Percentiles rank a stretch among this genome's conserved stretches.
These are phyloP conservation scores for Claviceps sp. DNA, from an alignment of 2,329 filamentous ascomycete species.

Conservation along the genomic window DNA sequence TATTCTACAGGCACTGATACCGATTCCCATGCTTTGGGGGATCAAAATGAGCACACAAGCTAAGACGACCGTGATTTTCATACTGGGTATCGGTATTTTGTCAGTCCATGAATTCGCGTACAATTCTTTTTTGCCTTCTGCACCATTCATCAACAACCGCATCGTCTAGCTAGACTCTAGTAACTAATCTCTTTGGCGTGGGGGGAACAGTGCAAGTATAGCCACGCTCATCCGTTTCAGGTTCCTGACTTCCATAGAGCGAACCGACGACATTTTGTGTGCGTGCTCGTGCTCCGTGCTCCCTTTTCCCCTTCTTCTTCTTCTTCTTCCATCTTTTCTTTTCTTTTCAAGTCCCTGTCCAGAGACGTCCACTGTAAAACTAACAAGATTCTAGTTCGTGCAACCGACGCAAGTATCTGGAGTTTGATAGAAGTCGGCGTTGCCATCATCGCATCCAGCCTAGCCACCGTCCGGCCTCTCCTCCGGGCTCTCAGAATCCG, in stretches of 20 bases:
- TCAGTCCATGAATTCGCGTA: conserved; percentile 4
- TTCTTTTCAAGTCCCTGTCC: no score
- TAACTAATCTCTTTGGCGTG: not conserved
- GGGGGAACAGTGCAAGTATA: conserved; percentile 31
- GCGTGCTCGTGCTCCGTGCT: conserved; percentile 10
- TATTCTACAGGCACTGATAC: conserved; percentile 28
- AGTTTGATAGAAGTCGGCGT: conserved; percentile 43
- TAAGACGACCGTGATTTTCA: conserved; percentile 35
- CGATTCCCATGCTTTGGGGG: conserved; percentile 40
- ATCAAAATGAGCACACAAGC: conserved; percentile 39
- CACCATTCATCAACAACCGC: no score
- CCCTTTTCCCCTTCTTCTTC: no score
- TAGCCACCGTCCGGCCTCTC: conserved; percentile 41
- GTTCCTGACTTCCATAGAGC: conserved; percentile 31
- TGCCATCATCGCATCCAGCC: conserved; percentile 39
- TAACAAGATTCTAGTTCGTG: conserved; percentile 24
- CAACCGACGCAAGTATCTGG: conserved; percentile 41
- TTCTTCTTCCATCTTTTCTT: not conserved
- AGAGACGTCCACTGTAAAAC: not conserved
- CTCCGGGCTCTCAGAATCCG: conserved; percentile 33
- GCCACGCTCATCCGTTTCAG: conserved; percentile 39
- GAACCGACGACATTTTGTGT: conserved; percentile 35
- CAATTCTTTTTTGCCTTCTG: no score
- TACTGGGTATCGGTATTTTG: conserved; percentile 37
- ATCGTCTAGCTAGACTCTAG: no score